phyloP scores from a whole-genome alignment of 2,329 filamentous ascomycete species.

The Neonectria sp. region DNA sequence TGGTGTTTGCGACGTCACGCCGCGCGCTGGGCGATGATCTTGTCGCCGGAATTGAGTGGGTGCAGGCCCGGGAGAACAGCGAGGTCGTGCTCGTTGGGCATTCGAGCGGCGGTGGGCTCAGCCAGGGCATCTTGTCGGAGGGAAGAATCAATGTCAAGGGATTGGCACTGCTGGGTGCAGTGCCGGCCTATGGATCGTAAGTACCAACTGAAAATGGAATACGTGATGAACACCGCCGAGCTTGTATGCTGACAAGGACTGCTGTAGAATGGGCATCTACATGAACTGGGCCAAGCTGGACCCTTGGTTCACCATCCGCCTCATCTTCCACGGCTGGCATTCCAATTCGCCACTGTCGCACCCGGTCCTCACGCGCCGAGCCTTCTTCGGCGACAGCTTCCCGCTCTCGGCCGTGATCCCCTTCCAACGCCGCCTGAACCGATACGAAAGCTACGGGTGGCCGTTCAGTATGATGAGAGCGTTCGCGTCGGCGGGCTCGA shows the following conservation, averaged over 20 bases:
- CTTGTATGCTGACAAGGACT: constrained; percentile 1
- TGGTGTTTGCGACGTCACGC: constrained; percentile 63
- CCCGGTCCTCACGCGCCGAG: constrained; percentile 61
- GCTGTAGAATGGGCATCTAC: constrained; percentile 60
- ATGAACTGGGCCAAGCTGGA: constrained; percentile 63
- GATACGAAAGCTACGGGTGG: constrained; percentile 69
- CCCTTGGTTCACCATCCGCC: constrained; percentile 63
- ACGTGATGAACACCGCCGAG: background rate
- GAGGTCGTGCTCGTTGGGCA: constrained; percentile 64
- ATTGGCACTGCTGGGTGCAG: constrained; percentile 62
- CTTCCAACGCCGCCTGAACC: constrained; percentile 60
- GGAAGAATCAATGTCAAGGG: constrained; percentile 58
- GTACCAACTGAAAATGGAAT: constrained; percentile 10
- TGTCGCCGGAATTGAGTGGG: constrained; percentile 58
- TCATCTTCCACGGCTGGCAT: constrained; percentile 63
- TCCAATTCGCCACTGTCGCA: constrained; percentile 67
- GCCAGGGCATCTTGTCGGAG: constrained; percentile 64
- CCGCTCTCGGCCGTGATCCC: constrained; percentile 56
- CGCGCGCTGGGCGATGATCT: constrained; percentile 61
- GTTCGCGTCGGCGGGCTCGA: constrained; percentile 58
- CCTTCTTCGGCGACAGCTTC: constrained; percentile 65
- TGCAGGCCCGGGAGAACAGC: constrained; percentile 46
- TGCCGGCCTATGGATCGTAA: constrained; percentile 60
- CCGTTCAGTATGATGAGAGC: constrained; percentile 62
- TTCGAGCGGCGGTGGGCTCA: constrained; percentile 66